Percentiles rank a stretch among this genome's conserved stretches.
These are phyloP conservation scores for Chlorella vulgaris DNA, from an alignment of 139 green algal species.

Conservation along the genomic window DNA sequence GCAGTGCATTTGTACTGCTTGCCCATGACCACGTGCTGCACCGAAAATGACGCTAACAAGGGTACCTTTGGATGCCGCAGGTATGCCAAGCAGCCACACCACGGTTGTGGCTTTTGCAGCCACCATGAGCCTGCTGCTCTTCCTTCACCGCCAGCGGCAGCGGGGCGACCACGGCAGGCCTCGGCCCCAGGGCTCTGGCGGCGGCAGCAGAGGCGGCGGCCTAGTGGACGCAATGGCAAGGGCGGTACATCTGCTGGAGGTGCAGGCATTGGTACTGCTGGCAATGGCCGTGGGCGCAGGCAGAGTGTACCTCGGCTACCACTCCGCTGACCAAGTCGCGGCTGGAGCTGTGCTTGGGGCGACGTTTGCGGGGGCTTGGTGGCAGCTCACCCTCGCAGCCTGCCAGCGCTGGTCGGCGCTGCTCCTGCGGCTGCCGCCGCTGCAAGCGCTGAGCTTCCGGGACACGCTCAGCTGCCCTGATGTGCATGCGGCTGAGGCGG, in stretches of 20 bases:
- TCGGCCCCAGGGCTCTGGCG: not conserved
- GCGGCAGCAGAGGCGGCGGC: not conserved
- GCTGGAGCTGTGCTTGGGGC: conserved; percentile 14
- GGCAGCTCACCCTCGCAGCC: not conserved
- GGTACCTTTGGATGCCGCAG: too few species aligned
- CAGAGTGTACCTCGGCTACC: conserved; percentile 41
- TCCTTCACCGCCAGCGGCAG: conserved; percentile 13
- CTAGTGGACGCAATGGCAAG: not conserved
- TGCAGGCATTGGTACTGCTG: not conserved
- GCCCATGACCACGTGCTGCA: too few species aligned
- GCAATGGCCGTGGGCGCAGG: conserved; percentile 21
- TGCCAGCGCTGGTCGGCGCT: not conserved
- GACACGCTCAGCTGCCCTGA: conserved; percentile 21
- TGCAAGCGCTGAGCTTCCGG: not conserved
- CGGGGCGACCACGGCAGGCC: not conserved
- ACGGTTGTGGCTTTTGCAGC: conserved; percentile 33
- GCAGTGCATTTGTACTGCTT: too few species aligned
- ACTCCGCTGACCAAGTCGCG: conserved; percentile 28
- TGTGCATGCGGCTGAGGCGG: conserved; percentile 19
- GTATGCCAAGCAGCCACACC: conserved; percentile 39
- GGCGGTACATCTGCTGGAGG: not conserved
- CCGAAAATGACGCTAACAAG: too few species aligned
- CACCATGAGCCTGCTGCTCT: conserved; percentile 4
- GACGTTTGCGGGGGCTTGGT: not conserved
- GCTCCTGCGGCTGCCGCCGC: conserved; percentile 5